Percentiles rank a stretch among this genome's conserved stretches.
phyloP scores from a whole-genome alignment of 805 yeast species.

The Cyberlindnera maritima region DNA sequence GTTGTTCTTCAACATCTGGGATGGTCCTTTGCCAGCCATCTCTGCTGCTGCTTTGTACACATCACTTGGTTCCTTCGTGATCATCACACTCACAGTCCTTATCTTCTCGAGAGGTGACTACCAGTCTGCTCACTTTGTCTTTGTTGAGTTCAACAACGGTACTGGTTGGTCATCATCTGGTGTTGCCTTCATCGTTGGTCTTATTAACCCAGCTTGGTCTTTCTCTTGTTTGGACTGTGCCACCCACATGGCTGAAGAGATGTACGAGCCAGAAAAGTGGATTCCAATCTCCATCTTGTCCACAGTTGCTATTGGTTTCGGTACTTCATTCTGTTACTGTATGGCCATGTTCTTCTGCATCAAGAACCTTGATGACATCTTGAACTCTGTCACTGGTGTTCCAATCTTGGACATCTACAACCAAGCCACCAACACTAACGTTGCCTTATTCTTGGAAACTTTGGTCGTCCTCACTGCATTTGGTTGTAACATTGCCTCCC shows the following conservation, averaged over 20 bases:
- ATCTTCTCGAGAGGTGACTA: constrained; percentile 51
- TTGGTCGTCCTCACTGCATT: constrained; percentile 51
- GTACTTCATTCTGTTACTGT: constrained; percentile 52
- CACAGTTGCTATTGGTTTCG: constrained; percentile 62
- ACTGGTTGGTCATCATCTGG: constrained; percentile 62
- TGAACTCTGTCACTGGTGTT: constrained; percentile 49
- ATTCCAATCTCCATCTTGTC: constrained; percentile 62
- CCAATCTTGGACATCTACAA: constrained; percentile 63
- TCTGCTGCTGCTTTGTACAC: constrained; percentile 49
- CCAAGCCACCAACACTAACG: constrained; percentile 55
- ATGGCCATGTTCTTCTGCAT: constrained; percentile 60
- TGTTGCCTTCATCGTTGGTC: constrained; percentile 66
- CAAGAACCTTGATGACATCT: constrained; percentile 46
- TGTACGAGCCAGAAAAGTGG: constrained; percentile 46
- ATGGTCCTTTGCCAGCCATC: constrained; percentile 47
- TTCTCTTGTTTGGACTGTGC: constrained; percentile 69
- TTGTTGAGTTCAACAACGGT: constrained; percentile 48
- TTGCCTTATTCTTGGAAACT: constrained; percentile 50
- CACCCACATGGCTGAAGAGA: constrained; percentile 71
- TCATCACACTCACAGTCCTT: constrained; percentile 52
- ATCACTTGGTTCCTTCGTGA: constrained; percentile 49
- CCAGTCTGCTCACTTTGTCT: constrained; percentile 51
- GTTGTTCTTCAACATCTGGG: constrained; percentile 49
- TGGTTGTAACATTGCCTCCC: constrained; percentile 58
- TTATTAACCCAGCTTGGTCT: constrained; percentile 68